These are phyloP conservation scores for Fusarium domesticum DNA, from an alignment of 2,329 filamentous ascomycete genomes.

Conservation along the genomic window DNA sequence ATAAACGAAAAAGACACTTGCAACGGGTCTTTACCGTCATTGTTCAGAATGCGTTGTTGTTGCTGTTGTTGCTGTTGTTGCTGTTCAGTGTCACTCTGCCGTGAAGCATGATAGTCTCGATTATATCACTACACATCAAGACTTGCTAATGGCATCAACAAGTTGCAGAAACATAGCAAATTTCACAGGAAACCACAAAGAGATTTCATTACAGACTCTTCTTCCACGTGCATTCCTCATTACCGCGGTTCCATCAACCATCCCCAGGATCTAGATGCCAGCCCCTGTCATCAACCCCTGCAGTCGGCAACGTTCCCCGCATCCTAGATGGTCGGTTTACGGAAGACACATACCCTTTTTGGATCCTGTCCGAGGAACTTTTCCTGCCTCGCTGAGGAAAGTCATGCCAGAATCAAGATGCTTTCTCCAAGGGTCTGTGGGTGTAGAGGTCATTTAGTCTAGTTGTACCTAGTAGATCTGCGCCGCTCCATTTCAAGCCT, in stretches of 20 bases:
- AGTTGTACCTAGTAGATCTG: neutral
- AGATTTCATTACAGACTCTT: neutral
- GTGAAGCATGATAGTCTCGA: too few relatives aligned
- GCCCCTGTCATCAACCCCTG: neutral
- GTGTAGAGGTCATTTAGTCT: neutral
- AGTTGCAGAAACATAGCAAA: neutral
- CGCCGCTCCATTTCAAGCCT: neutral
- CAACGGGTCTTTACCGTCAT: too few relatives aligned
- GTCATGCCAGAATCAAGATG: too few relatives aligned
- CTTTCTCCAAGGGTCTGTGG: too few relatives aligned
- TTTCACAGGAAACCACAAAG: neutral
- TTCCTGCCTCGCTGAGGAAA: too few relatives aligned
- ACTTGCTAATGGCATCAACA: too few relatives aligned
- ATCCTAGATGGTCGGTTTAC: neutral
- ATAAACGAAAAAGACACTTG: too few relatives aligned
- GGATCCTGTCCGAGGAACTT: neutral
- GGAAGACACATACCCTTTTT: neutral
- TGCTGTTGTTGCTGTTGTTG: too few relatives aligned
- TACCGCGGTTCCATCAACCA: neutral
- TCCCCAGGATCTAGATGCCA: neutral
- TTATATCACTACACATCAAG: too few relatives aligned
- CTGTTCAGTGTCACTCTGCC: too few relatives aligned
- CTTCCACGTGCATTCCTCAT: neutral
- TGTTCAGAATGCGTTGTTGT: too few relatives aligned
- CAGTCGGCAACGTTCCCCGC: neutral